phyloP scores from a whole-genome alignment of 2,329 filamentous ascomycete genomes.

The Aspergillus sp. region DNA sequence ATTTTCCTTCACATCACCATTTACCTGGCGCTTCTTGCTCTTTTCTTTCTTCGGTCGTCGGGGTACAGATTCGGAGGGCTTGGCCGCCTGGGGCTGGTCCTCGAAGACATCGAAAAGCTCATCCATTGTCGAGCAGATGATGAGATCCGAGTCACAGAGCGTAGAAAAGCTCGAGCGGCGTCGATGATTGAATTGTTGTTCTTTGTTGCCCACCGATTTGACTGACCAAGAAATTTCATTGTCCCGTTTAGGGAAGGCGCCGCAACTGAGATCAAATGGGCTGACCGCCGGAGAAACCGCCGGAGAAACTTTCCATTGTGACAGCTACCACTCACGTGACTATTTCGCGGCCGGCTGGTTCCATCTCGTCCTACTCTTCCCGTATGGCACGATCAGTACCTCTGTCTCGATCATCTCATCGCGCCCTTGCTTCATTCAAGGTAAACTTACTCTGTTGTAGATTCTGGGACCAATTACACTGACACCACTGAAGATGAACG shows the following conservation, averaged over 20 bases:
- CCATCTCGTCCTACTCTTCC: conserved; percentile 23
- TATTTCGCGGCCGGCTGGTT: conserved; percentile 14
- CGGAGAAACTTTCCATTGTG: conserved; percentile 21
- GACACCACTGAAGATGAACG: conserved; percentile 69
- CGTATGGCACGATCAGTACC: conserved; percentile 15
- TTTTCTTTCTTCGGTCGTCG: conserved; percentile 55
- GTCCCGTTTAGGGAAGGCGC: conserved; percentile 27
- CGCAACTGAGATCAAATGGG: conserved; percentile 17
- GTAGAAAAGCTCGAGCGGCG: conserved; percentile 14
- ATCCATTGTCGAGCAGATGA: conserved; percentile 56
- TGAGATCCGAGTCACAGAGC: conserved; percentile 16
- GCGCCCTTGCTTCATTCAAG: conserved; percentile 31
- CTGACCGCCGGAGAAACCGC: conserved; percentile 7
- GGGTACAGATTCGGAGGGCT: conserved; percentile 29
- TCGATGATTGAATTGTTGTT: conserved; percentile 14
- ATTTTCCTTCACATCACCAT: conserved; percentile 68
- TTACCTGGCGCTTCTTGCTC: conserved; percentile 83
- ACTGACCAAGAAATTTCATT: conserved; percentile 34
- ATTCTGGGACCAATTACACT: conserved; percentile 38
- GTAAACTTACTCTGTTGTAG: conserved; percentile 23
- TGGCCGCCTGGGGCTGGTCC: conserved; percentile 56
- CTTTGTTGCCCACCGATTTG: conserved; percentile 16
- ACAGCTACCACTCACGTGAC: conserved; percentile 13
- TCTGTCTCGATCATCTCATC: conserved; percentile 17
- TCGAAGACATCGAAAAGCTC: conserved; percentile 83